phyloP scores from a whole-genome alignment of 139 green algal genomes.

The Chlamydomonas sp. region DNA sequence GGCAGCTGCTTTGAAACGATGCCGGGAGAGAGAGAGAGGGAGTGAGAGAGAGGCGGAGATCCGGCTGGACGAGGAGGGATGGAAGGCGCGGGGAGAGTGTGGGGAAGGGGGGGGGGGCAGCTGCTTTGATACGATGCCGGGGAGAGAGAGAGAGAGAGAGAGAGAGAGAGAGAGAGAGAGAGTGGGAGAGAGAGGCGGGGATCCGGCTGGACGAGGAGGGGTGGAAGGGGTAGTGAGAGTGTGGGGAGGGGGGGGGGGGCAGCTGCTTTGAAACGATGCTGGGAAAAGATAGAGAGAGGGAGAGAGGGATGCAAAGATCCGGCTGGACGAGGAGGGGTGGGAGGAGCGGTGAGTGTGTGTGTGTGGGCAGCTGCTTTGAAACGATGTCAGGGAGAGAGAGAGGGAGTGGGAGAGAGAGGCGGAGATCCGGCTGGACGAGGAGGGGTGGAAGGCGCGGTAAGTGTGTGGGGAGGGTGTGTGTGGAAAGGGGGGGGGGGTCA shows the following conservation, averaged over 20 bases:
- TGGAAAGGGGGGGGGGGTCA: background rate
- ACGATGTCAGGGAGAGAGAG: too few species aligned
- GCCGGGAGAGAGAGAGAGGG: too few species aligned
- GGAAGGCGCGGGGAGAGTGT: conserved; percentile 85
- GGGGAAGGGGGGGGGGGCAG: too few species aligned
- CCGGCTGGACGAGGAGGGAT: conserved; percentile 82
- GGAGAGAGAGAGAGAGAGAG: background rate
- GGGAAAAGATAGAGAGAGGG: too few species aligned
- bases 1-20: too few species aligned
- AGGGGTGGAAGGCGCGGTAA: conserved; percentile 87
- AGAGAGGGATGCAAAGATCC: conserved; percentile 65
- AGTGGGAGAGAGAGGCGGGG: too few species aligned
- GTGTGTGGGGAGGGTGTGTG: too few species aligned
- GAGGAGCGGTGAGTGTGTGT: conserved; percentile 84
- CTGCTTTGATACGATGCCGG: background rate
- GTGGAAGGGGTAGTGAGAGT: too few species aligned
- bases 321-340: conserved; percentile 87
- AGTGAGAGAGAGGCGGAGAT: conserved; percentile 68
- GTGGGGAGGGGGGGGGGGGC: too few species aligned
- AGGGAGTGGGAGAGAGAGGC: conserved; percentile 72
- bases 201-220: too few species aligned
- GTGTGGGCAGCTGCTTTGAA: background rate
- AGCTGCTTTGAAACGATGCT: too few species aligned
- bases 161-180: background rate
- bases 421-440: conserved; percentile 75